Conservation (phyloP, 345 rosid species). For the Sisymbrium irio region DNA sequence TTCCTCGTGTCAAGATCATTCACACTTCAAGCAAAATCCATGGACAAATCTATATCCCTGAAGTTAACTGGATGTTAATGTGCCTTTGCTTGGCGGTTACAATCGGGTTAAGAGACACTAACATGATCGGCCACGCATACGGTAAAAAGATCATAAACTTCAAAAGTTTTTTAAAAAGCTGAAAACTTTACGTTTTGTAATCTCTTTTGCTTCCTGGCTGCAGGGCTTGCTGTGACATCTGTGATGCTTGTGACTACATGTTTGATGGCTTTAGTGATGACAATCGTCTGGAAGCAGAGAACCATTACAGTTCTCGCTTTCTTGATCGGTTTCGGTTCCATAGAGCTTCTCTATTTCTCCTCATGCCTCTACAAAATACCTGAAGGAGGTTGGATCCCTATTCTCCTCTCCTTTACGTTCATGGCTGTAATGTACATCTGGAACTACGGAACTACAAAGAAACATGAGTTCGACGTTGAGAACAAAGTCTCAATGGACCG, state of each 20-base stretch:
- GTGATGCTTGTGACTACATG: conserved; percentile 84
- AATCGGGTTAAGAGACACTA: conserved; percentile 65
- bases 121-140: conserved; percentile 78
- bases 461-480: conserved; percentile 68
- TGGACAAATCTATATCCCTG: conserved; percentile 86
- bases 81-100: conserved; percentile 70
- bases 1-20: conserved; percentile 77
- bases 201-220: conserved; percentile 19
- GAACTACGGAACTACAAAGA: conserved; percentile 82
- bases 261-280: conserved; percentile 64
- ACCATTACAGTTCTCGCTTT: conserved; percentile 42
- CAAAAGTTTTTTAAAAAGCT: background rate
- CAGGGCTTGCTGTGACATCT: conserved; percentile 76
- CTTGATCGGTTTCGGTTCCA: conserved; percentile 54
- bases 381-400: conserved; percentile 83
- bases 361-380: conserved; percentile 63
- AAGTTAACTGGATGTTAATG: conserved; percentile 90
- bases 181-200: background rate
- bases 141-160: conserved; percentile 39
- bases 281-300: conserved; percentile 64
- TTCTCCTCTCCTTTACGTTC: conserved; percentile 53
- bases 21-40: conserved; percentile 77
- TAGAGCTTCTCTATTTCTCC: conserved; percentile 70
- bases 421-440: conserved; percentile 69
- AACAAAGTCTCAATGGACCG: conserved; percentile 76